These are phyloP conservation scores for Coemansia sp. DNA, from an alignment of 192 early-diverging fungal species.

Conservation along the genomic window DNA sequence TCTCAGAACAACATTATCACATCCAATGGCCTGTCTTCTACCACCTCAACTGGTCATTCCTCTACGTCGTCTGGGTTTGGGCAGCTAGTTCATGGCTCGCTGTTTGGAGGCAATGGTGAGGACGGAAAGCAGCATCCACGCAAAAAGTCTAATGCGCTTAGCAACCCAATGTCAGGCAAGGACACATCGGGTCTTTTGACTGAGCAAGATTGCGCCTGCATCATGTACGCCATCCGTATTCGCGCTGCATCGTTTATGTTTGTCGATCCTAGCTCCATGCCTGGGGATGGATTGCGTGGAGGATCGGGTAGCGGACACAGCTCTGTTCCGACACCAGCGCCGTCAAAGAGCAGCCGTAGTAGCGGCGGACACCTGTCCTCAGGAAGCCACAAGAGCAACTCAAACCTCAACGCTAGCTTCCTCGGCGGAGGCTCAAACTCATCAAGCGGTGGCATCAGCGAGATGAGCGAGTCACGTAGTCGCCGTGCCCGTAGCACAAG, in stretches of 20 bases:
- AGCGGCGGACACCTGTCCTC: constrained; percentile 29
- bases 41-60: constrained; percentile 12
- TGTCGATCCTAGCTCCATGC: constrained; percentile 23
- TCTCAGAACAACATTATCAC: constrained; percentile 18
- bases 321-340: constrained; percentile 28
- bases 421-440: constrained; percentile 1
- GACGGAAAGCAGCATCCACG: constrained; percentile 34
- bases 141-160: constrained; percentile 32
- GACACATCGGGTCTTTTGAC: constrained; percentile 24
- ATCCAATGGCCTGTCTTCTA: constrained; percentile 12
- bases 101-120: constrained; percentile 32
- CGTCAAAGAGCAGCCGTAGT: constrained; percentile 27
- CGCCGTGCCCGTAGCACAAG: constrained; percentile 43
- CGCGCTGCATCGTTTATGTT: constrained; percentile 48
- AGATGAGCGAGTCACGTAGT: constrained; percentile 21
- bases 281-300: constrained; percentile 1
- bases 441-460: constrained; percentile 9
- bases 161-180: constrained; percentile 10
- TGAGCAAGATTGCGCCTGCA: constrained; percentile 51
- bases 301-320: constrained; percentile 9
- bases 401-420: constrained; percentile 1
- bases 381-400: constrained; percentile 10
- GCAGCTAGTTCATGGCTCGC: constrained; percentile 34
- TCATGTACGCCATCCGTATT: constrained; percentile 48
- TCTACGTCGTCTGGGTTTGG: constrained; percentile 27